These are phyloP conservation scores for Entelexis paramagnoliae DNA, from an alignment of 1,139 yeast species.

Conservation along the genomic window DNA sequence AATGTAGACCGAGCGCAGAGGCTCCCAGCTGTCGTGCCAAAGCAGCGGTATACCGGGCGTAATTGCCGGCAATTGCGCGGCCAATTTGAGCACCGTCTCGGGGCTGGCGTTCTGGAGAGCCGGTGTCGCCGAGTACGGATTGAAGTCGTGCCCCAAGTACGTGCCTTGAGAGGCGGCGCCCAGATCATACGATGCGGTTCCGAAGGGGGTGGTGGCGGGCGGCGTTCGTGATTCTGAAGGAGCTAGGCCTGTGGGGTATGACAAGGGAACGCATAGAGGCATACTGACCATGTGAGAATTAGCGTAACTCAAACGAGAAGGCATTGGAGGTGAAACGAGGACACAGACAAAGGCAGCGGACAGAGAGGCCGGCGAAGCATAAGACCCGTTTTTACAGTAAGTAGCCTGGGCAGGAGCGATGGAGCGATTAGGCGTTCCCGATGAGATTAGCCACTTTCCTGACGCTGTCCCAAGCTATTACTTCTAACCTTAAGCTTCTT, in stretches of 20 bases:
- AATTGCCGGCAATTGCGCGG: neutral
- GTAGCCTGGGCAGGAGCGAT: neutral
- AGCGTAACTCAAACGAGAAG: neutral
- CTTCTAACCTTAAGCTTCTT: constrained; percentile 1
- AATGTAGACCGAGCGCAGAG: constrained; percentile 67
- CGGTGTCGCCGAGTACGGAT: neutral
- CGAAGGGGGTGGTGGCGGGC: too few species aligned
- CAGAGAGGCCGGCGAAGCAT: neutral
- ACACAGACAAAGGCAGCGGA: neutral
- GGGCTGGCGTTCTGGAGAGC: neutral
- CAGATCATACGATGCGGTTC: too few species aligned
- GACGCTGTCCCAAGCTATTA: neutral
- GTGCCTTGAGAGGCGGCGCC: too few species aligned
- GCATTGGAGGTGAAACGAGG: neutral
- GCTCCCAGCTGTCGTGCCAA: constrained; percentile 7
- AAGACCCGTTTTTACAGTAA: neutral
- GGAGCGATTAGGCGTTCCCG: neutral
- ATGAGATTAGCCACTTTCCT: neutral
- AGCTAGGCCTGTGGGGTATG: neutral
- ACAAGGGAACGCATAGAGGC: neutral
- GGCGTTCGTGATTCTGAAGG: neutral
- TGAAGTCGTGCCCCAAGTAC: neutral
- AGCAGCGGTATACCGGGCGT: constrained; percentile 6
- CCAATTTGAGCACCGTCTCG: neutral
- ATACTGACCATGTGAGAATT: neutral